Percentiles rank a stretch among this genome's conserved stretches.
Conservation (phyloP, 768 basidiomycete genomes). For the Amyloporia xantha region DNA sequence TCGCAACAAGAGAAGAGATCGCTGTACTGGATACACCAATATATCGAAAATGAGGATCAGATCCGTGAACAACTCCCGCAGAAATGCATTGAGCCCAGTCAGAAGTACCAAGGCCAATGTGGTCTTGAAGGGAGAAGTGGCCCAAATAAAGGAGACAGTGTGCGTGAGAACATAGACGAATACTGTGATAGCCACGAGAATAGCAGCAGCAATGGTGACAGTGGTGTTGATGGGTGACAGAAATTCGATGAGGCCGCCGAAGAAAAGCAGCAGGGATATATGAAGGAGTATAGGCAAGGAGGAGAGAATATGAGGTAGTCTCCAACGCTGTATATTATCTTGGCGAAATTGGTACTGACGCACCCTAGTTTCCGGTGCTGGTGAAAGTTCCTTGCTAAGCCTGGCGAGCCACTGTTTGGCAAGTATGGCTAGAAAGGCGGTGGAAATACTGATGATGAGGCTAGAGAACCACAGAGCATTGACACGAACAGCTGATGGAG, state of each 20-base stretch:
- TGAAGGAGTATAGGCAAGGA: conserved; percentile 41
- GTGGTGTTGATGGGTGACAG: conserved; percentile 24
- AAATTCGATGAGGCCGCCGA: conserved; percentile 42
- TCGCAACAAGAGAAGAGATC: not conserved
- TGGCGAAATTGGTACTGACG: conserved; percentile 36
- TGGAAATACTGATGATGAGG: conserved; percentile 32
- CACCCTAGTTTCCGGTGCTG: conserved; percentile 27
- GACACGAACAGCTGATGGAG: conserved; percentile 27
- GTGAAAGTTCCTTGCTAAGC: conserved; percentile 18
- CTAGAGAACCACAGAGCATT: conserved; percentile 38
- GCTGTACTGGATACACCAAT: not conserved
- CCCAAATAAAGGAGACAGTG: conserved; percentile 10
- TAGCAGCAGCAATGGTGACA: conserved; percentile 8
- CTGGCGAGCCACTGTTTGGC: conserved; percentile 44
- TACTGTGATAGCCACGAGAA: conserved; percentile 7
- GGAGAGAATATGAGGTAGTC: conserved; percentile 33
- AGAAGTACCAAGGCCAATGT: conserved; percentile 7
- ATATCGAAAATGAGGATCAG: not conserved
- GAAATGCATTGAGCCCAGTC: not conserved
- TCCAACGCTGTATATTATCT: conserved; percentile 32
- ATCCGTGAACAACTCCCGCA: not conserved
- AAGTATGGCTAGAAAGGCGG: conserved; percentile 38
- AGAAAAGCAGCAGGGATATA: conserved; percentile 42
- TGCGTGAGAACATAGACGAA: conserved; percentile 12
- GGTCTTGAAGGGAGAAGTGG: conserved; percentile 15